Evolutionary conservation across 73 alveolate genomes (phyloP), one percentile per base, ranked within the genome.

Genomic region (Paramecium sonneborni): DNA sequence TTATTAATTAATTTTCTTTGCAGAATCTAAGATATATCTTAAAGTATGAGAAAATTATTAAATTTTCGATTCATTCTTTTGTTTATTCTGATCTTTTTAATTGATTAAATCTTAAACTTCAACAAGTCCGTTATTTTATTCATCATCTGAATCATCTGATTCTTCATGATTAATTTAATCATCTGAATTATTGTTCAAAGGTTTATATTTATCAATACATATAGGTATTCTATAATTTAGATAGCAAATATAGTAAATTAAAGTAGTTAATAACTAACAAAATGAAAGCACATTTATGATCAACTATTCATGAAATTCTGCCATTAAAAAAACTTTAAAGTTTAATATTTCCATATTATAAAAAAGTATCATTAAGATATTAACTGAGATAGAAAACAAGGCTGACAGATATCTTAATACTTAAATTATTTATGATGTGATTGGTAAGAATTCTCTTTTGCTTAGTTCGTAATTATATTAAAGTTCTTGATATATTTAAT

Each of bases 391-490:
- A 28, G 85, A 43, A 37, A 70, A 68, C 6, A 69, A 88, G 7
- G 94, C 69, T 15, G 87, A 38, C 1, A 70, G 23, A 8, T 56
- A 38, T 67, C 87, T 43, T 23, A 88, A 57, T 5, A 30, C 62
- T 21, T 68, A 41, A 12, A 88, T 62, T 21, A 23, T 28, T n/a
- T 88, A 57, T 26, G 67, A 44, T 12, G 91, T 88, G n/a, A 82
- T 72, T 5, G 93, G 93, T 18, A 86, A 30, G 68, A 52, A 52
- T 38, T 88, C 44, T 32, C 52, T 37, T 28, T 70, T 41, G 21
- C 91, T 88, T 41, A 88, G 23, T 70, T 88, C 52, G 70, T 69
- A 88, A 70, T 88, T 68, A 70, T 88, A 82, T 44, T 68, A 23
- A 41, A 88, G 67, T 76, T 88, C 94, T 39, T 67, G 18, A 52